Evolutionary conservation across 2,329 filamentous ascomycete species (phyloP).

Genomic region (Lachnellula occidentalis): DNA sequence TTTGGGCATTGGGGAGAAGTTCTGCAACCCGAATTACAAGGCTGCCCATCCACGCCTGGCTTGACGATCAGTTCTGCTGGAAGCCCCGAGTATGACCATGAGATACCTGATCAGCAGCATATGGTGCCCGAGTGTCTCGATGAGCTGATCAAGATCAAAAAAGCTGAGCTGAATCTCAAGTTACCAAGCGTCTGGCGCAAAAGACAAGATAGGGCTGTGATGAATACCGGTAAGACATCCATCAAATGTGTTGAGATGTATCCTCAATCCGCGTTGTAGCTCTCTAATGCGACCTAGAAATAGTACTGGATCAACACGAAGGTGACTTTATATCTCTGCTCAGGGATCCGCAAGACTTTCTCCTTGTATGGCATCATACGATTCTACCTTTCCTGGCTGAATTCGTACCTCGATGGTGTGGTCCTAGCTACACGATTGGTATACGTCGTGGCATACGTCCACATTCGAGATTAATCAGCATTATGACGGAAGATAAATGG

Average conservation of each 20-base stretch:
- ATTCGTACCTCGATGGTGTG: neutral
- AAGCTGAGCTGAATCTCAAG: neutral
- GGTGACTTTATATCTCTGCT: neutral
- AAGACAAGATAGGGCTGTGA: neutral
- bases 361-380: neutral
- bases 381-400: neutral
- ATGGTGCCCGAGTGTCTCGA: neutral
- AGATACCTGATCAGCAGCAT: neutral
- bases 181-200: neutral
- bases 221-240: neutral
- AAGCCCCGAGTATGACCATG: neutral
- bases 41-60: neutral
- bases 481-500: neutral
- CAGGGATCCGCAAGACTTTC: neutral
- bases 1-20: neutral
- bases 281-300: neutral
- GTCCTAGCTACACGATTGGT: neutral
- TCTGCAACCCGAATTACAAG: neutral
- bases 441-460: neutral
- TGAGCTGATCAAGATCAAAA: neutral
- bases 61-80: neutral
- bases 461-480: neutral
- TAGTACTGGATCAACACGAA: neutral
- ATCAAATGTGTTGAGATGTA: neutral
- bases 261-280: neutral